These are phyloP conservation scores for Leishmania amazonensis DNA, from an alignment of 208 protist genomes.

Conservation along the genomic window DNA sequence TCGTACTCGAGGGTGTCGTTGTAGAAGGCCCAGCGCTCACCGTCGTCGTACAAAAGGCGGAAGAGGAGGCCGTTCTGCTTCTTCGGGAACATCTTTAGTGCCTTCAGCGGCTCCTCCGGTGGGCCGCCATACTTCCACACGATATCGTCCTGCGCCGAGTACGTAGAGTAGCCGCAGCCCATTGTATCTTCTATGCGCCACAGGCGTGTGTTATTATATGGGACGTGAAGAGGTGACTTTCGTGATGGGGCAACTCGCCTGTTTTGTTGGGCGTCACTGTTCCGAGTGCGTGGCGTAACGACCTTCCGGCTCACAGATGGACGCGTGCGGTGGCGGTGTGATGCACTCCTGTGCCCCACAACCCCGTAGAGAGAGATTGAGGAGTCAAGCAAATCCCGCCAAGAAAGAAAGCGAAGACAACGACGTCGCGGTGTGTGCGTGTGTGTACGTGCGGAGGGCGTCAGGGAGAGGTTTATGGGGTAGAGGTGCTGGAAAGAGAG, in stretches of 20 bases:
- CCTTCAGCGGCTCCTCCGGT: slow-evolving; percentile 53
- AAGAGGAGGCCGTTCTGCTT: slow-evolving; percentile 73
- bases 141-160: slow-evolving; percentile 66
- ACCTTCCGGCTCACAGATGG: neutral
- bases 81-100: slow-evolving; percentile 70
- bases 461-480: neutral
- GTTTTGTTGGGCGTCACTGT: neutral
- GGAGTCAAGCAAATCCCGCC: neutral
- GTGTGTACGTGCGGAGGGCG: neutral
- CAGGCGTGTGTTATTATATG: neutral
- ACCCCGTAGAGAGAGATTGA: slow-evolving; percentile 8
- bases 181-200: slow-evolving; percentile 33
- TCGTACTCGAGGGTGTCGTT: slow-evolving; percentile 81
- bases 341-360: neutral
- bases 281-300: neutral
- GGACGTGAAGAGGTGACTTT: neutral
- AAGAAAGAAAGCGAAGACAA: neutral
- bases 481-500: neutral
- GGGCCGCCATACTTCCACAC: slow-evolving; percentile 70
- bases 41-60: slow-evolving; percentile 61
- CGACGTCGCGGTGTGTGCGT: neutral
- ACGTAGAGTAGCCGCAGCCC: slow-evolving; percentile 73
- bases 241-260: neutral
- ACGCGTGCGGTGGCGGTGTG: neutral
- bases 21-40: slow-evolving; percentile 74